Evolutionary conservation across 148 eudicot species (phyloP), one percentile per base, ranked within the genome.

Genomic region (Amaranthus cruentus): DNA sequence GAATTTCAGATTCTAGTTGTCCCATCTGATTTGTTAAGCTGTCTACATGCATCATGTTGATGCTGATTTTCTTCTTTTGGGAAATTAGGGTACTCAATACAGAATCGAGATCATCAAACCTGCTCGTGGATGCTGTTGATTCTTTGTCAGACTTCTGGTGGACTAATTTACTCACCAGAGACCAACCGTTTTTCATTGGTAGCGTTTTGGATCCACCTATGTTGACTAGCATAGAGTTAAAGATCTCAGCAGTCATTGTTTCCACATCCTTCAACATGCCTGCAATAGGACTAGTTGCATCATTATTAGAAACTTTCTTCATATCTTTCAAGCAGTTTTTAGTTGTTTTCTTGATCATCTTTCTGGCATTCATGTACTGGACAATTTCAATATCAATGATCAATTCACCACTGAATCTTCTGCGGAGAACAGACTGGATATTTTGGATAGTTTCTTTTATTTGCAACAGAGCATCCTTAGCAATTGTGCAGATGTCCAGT

Each of bases 401-500:
- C 55, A 77, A 9, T 7, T 83, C 83, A 6, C 81, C 81, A 6
- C 82, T 82, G 69, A 80, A 71, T 38, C 74, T 82, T 75, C 89
- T 85, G 10, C 86, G 82, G 1, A 85, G 58, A 7, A 21, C 53
- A 64, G 90, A 83, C 47, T 83, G 82, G 59, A 85, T 63, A 48
- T 58, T 70, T 68, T 79, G 81, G 12, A 87, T 66, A 38, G 55
- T 55, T 47, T 87, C 78, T 74, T 71, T 85, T 13, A 77, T 73
- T 73, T 78, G 78, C 4, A 63, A 58, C 58, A 79, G 74, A 52
- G 73, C 73, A 28, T 85, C 87, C 78, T 73, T 80, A 53, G 84
- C 66, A 2, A 75, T 69, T 0, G 79, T 75, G 68, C 88, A 85
- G 5, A 76, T 61, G 75, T 87, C 91, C 55, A 87, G 76, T 18